phyloP scores from a whole-genome alignment of 2,329 filamentous ascomycete genomes.

The Apiospora pterosperma region DNA sequence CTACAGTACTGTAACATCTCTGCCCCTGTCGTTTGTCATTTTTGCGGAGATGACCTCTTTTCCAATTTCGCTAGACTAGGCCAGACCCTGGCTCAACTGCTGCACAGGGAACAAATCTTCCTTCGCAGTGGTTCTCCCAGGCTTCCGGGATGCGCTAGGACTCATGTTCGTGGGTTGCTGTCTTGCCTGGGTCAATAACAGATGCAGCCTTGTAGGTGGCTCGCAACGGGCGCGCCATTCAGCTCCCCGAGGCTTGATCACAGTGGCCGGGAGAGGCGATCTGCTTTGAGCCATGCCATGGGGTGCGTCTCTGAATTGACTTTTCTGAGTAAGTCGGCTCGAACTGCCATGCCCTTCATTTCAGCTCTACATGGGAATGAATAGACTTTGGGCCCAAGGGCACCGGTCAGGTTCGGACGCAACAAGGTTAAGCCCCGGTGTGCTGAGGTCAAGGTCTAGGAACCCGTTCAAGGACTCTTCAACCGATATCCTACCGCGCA shows the following conservation, averaged over 20 bases:
- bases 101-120: neutral
- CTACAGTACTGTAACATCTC: too few species aligned
- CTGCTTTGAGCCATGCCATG: neutral
- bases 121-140: neutral
- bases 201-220: neutral
- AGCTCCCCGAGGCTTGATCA: neutral
- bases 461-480: neutral
- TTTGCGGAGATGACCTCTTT: neutral
- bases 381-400: neutral
- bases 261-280: neutral
- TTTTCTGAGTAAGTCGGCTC: neutral
- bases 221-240: neutral
- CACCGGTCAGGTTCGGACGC: neutral
- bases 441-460: neutral
- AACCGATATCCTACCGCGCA: neutral
- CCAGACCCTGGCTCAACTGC: neutral
- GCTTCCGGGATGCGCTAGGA: neutral
- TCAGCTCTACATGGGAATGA: neutral
- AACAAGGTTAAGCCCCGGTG: neutral
- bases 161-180: neutral
- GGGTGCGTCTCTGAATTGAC: neutral
- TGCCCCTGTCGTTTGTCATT: neutral
- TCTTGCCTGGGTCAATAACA: neutral
- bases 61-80: neutral
- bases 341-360: neutral